Evolutionary conservation across 2,329 filamentous ascomycete species (phyloP).

Genomic region (Pezicula neosporulosa): DNA sequence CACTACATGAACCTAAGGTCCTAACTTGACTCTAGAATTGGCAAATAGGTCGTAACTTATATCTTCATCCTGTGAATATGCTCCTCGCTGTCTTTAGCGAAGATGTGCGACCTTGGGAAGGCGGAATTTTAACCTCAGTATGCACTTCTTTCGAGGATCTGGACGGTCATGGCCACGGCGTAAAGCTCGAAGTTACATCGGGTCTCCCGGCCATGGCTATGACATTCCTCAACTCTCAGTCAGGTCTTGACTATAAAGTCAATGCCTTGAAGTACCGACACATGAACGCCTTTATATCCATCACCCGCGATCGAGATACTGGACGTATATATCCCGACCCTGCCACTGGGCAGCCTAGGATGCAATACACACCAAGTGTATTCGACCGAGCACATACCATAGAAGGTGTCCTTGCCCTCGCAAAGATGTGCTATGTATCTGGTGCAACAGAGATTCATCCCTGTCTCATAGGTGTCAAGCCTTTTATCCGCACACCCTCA

Average conservation of each 20-base stretch:
- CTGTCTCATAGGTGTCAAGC: constrained; percentile 55
- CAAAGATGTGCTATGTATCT: constrained; percentile 73
- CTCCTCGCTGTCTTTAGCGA: constrained; percentile 63
- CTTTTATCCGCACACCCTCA: constrained; percentile 44
- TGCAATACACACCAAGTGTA: constrained; percentile 68
- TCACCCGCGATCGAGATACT: constrained; percentile 72
- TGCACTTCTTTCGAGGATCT: constrained; percentile 77
- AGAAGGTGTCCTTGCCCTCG: constrained; percentile 66
- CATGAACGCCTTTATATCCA: constrained; percentile 68
- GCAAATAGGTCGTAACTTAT: constrained; percentile 77
- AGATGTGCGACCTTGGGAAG: constrained; percentile 66
- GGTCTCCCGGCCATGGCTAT: constrained; percentile 70
- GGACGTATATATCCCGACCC: constrained; percentile 74
- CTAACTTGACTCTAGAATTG: constrained; percentile 47
- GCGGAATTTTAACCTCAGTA: constrained; percentile 73
- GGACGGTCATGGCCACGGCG: constrained; percentile 76
- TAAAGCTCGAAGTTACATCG: constrained; percentile 72
- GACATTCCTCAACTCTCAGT: constrained; percentile 61
- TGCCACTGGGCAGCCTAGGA: constrained; percentile 55
- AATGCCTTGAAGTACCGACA: constrained; percentile 64
- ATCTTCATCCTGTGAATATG: constrained; percentile 71
- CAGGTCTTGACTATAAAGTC: constrained; percentile 70
- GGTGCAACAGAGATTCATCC: constrained; percentile 80
- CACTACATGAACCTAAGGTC: background rate
- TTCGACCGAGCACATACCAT: constrained; percentile 72